phyloP scores from a whole-genome alignment of 1,139 yeast genomes.

The Chernovozyma aurita region DNA sequence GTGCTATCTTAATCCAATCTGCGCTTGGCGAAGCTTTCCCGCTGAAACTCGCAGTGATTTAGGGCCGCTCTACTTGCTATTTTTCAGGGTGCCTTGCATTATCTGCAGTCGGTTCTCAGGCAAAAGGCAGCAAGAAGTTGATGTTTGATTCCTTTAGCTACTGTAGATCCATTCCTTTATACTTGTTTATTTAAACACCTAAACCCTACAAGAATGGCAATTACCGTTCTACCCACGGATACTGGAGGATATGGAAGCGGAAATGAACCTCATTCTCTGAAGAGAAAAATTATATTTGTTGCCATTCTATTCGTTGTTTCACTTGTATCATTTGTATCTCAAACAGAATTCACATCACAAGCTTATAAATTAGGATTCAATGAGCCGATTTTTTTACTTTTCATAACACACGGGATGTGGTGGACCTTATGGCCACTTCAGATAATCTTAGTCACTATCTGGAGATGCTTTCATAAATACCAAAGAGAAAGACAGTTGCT shows the following conservation, averaged over 20 bases:
- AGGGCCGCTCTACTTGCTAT: too few relatives aligned
- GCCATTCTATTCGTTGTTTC: constrained; percentile 56
- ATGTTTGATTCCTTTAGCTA: too few relatives aligned
- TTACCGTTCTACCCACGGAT: constrained; percentile 13
- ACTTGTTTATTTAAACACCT: too few relatives aligned
- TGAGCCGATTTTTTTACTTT: constrained; percentile 67
- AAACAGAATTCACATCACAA: constrained; percentile 77
- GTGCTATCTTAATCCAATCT: too few relatives aligned
- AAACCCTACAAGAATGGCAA: constrained; percentile 14
- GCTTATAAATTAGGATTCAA: constrained; percentile 56
- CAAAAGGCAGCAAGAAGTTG: too few relatives aligned
- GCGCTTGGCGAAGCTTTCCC: too few relatives aligned
- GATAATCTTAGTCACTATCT: constrained; percentile 43
- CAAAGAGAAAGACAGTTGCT: constrained; percentile 1
- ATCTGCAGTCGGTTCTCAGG: too few relatives aligned
- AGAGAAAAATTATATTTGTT: constrained; percentile 48
- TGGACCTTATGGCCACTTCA: constrained; percentile 71
- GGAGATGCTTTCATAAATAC: constrained; percentile 35
- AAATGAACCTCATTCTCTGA: constrained; percentile 8
- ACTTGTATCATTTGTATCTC: constrained; percentile 63
- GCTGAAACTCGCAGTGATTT: too few relatives aligned
- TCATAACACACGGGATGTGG: constrained; percentile 81
- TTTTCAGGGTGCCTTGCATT: too few relatives aligned
- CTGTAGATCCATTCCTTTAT: too few relatives aligned
- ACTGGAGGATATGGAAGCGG: neutral